These are phyloP conservation scores for Penicillium decumbens DNA, from an alignment of 2,329 filamentous ascomycete species.

Conservation along the genomic window DNA sequence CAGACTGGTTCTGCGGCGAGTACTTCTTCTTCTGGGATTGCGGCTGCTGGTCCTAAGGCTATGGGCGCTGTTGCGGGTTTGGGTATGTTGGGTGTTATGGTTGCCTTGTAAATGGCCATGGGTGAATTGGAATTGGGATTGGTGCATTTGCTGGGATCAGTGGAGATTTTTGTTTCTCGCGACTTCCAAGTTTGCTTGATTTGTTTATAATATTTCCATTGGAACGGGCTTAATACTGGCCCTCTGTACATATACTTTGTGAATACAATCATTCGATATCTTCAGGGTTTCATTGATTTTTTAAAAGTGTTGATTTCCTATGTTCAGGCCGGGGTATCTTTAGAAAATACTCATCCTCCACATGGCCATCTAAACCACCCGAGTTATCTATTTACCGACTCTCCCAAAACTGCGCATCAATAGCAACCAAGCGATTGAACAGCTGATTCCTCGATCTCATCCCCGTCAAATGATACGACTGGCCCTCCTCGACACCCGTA, in stretches of 20 bases:
- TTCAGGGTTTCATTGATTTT: no score
- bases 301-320: background rate
- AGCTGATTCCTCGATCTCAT: conserved; percentile 25
- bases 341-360: background rate
- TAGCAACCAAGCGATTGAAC: conserved; percentile 24
- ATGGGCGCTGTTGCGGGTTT: conserved; percentile 24
- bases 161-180: background rate
- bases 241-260: background rate
- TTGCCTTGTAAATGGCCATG: conserved; percentile 22
- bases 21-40: conserved; percentile 8
- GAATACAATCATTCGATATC: background rate
- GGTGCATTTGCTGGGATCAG: no score
- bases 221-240: conserved; percentile 4
- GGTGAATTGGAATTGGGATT: background rate
- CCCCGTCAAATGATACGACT: conserved; percentile 33
- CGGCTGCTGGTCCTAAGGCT: conserved; percentile 21
- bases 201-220: background rate
- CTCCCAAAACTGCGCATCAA: conserved; percentile 27
- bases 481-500: conserved; percentile 41
- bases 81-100: conserved; percentile 30
- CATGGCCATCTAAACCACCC: background rate
- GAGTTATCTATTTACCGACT: conserved; percentile 9
- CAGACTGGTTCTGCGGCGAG: conserved; percentile 1
- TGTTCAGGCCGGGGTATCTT: background rate
- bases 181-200: conserved; percentile 6